Conservation (phyloP, 176 grass and related monocot genomes). For the Paspalum notatum region DNA sequence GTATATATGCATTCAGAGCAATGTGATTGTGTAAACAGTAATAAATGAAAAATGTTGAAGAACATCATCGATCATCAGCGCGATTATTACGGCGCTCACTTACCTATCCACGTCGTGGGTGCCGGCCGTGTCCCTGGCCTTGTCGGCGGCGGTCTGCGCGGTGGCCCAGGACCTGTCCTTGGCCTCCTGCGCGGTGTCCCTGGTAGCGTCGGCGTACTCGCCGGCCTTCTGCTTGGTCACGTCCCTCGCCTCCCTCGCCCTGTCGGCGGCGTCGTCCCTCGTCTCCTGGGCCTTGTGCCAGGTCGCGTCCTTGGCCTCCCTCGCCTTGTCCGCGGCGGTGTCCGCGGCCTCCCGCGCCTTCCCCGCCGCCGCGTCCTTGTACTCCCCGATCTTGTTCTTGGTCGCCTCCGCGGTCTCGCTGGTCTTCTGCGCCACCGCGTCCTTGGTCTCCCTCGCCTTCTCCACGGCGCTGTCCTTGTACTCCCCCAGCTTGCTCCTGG, state of each 20-base stretch:
- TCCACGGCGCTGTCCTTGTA: constrained; percentile 55
- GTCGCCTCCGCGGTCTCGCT: constrained; percentile 49
- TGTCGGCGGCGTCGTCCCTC: constrained; percentile 31
- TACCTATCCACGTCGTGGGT: constrained; percentile 41
- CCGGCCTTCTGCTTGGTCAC: constrained; percentile 45
- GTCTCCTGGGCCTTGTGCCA: constrained; percentile 36
- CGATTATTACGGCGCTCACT: too few species aligned
- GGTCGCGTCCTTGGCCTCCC: constrained; percentile 15
- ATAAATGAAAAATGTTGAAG: background rate
- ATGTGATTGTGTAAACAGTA: too few species aligned
- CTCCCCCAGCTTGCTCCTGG: constrained; percentile 51
- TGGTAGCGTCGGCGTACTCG: constrained; percentile 22
- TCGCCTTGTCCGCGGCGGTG: constrained; percentile 32
- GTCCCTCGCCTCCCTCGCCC: constrained; percentile 36
- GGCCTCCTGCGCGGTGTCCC: constrained; percentile 38
- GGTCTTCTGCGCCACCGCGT: constrained; percentile 50
- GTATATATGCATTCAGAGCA: too few species aligned
- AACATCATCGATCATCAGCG: background rate
- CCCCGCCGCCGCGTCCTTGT: constrained; percentile 40
- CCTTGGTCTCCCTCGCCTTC: constrained; percentile 50
- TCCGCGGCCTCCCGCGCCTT: constrained; percentile 59
- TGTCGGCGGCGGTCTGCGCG: constrained; percentile 55
- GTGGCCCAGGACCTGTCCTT: constrained; percentile 33
- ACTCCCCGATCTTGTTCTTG: constrained; percentile 57
- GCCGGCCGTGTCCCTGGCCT: constrained; percentile 34